Percentiles rank a stretch among this genome's conserved stretches.
Evolutionary conservation across 2,329 filamentous ascomycete species (phyloP).

Genomic region (Trichoderma sp.): DNA sequence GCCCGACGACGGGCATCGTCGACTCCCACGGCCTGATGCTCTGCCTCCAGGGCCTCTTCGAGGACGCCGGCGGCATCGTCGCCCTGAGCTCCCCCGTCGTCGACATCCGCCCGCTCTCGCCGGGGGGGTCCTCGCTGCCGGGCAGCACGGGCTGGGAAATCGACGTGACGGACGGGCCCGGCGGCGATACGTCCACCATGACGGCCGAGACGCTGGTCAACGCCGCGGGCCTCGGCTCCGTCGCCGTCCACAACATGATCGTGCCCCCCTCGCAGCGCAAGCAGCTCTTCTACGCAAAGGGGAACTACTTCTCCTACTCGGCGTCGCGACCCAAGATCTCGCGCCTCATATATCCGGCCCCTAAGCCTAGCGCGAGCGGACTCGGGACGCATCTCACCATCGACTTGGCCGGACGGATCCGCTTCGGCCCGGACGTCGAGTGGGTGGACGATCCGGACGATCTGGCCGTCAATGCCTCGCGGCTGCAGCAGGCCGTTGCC

Average conservation of each 20-base stretch:
- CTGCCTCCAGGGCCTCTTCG: slow-evolving; percentile 70
- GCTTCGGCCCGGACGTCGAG: slow-evolving; percentile 93
- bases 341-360: slow-evolving; percentile 84
- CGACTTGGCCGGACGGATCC: slow-evolving; percentile 77
- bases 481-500: slow-evolving; percentile 63
- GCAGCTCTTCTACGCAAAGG: slow-evolving; percentile 80
- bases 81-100: slow-evolving; percentile 68
- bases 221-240: slow-evolving; percentile 76
- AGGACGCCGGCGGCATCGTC: slow-evolving; percentile 70
- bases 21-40: slow-evolving; percentile 85
- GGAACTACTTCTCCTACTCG: slow-evolving; percentile 87
- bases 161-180: slow-evolving; percentile 45
- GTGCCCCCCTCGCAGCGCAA: slow-evolving; percentile 55
- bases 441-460: slow-evolving; percentile 75
- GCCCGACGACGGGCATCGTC: slow-evolving; percentile 81
- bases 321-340: slow-evolving; percentile 59
- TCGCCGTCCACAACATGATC: slow-evolving; percentile 77
- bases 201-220: slow-evolving; percentile 79
- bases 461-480: slow-evolving; percentile 61
- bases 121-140: slow-evolving; percentile 29
- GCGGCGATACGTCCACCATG: slow-evolving; percentile 54
- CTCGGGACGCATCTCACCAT: slow-evolving; percentile 92
- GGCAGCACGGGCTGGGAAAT: slow-evolving; percentile 69
- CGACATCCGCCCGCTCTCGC: slow-evolving; percentile 48
- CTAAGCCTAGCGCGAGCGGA: slow-evolving; percentile 75